A percentile compares a stretch with the other conserved stretches of the same genome.
Evolutionary conservation across 1,139 yeast species (phyloP).

Genomic region (Pneumocystis carinii): DNA sequence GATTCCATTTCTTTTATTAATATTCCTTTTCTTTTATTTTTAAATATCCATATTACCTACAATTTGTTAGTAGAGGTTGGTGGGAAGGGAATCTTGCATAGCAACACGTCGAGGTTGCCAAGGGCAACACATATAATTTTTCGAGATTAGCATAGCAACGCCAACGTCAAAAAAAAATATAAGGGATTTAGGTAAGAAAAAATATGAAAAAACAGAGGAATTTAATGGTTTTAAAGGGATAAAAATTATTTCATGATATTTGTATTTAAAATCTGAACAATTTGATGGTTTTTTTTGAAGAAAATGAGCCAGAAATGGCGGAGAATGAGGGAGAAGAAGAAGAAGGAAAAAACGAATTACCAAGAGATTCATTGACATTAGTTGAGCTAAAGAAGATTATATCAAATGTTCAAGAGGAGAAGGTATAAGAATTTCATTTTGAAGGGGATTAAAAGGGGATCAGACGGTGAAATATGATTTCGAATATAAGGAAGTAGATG

Average conservation of each 20-base stretch:
- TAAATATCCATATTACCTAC: too few relatives aligned
- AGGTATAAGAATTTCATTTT: not conserved
- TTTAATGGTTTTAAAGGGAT: too few relatives aligned
- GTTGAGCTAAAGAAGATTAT: conserved; percentile 4
- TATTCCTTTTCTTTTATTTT: not conserved
- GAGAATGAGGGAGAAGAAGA: not conserved
- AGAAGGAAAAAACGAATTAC: not conserved
- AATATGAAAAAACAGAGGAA: too few relatives aligned
- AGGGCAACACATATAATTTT: too few relatives aligned
- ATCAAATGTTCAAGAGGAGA: not conserved
- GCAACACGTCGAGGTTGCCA: too few relatives aligned
- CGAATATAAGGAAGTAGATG: conserved; percentile 19
- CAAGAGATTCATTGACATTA: conserved; percentile 7
- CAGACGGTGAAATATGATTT: conserved; percentile 20
- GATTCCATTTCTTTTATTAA: not conserved
- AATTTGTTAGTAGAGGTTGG: too few relatives aligned
- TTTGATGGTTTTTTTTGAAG: not conserved
- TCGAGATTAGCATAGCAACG: too few relatives aligned
- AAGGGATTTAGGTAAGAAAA: too few relatives aligned
- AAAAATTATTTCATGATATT: too few relatives aligned
- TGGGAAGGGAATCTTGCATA: too few relatives aligned
- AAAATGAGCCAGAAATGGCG: not conserved
- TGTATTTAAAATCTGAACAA: too few relatives aligned
- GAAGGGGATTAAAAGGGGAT: not conserved
- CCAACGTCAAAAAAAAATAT: too few relatives aligned